Percentiles rank a stretch among this genome's conserved stretches.
Evolutionary conservation across 2,329 filamentous ascomycete genomes (phyloP).

Genomic region (Dactylonectria macrodidyma): DNA sequence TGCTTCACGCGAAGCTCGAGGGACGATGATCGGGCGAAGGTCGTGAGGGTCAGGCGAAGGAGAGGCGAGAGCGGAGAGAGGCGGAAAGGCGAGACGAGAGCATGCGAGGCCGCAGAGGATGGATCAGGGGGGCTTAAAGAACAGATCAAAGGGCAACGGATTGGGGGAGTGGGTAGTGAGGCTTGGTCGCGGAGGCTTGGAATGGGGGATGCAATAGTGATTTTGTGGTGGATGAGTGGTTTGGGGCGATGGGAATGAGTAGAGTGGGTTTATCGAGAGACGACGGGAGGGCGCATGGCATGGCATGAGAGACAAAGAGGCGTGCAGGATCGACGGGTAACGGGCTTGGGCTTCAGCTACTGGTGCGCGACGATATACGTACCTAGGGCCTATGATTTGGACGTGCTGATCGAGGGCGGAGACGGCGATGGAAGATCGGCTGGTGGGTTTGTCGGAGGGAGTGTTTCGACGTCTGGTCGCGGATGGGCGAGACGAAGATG

Average conservation of each 20-base stretch:
- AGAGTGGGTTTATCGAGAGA: slow-evolving; percentile 1
- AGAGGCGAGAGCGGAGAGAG: background rate
- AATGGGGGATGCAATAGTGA: slow-evolving; percentile 24
- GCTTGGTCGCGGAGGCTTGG: slow-evolving; percentile 15
- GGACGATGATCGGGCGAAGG: slow-evolving; percentile 12
- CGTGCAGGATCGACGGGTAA: background rate
- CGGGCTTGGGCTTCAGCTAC: background rate
- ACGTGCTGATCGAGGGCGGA: slow-evolving; percentile 14
- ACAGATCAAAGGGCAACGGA: slow-evolving; percentile 25
- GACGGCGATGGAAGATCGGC: slow-evolving; percentile 27
- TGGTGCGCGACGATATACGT: slow-evolving; percentile 31
- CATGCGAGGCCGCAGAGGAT: slow-evolving; percentile 8
- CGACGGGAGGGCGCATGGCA: slow-evolving; percentile 30
- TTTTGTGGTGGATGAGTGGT: background rate
- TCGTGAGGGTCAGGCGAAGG: slow-evolving; percentile 8
- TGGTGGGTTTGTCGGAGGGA: slow-evolving; percentile 26
- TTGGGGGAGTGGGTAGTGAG: slow-evolving; percentile 11
- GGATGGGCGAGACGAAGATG: slow-evolving; percentile 37
- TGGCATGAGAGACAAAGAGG: slow-evolving; percentile 18
- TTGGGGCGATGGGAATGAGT: slow-evolving; percentile 12
- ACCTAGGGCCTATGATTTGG: slow-evolving; percentile 25
- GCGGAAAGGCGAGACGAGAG: background rate
- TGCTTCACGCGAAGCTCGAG: slow-evolving; percentile 30
- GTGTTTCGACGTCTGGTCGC: slow-evolving; percentile 32
- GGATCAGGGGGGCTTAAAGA: slow-evolving; percentile 27